A percentile compares a stretch with the other conserved stretches of the same genome.
Conservation (phyloP, 192 early-diverging fungal genomes). For the Rhizophagus clarus region DNA sequence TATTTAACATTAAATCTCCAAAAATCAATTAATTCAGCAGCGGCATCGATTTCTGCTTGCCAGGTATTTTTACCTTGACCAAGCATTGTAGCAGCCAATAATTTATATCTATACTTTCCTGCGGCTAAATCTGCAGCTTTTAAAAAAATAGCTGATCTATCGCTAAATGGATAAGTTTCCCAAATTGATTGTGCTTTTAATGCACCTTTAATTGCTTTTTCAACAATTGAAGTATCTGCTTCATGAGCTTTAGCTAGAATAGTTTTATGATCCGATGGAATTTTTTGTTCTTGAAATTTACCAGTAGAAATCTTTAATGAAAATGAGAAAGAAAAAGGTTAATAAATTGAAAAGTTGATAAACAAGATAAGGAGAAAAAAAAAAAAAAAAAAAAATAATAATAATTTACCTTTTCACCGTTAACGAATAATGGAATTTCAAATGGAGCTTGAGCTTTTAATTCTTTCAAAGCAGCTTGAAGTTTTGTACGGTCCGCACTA, state of each 20-base stretch:
- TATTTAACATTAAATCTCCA: slow-evolving; percentile 95
- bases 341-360: background rate
- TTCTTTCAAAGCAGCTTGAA: slow-evolving; percentile 78
- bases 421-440: slow-evolving; percentile 83
- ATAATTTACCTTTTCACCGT: slow-evolving; percentile 74
- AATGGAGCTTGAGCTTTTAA: slow-evolving; percentile 67
- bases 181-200: slow-evolving; percentile 82
- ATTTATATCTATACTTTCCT: slow-evolving; percentile 83
- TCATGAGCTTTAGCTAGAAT: slow-evolving; percentile 85
- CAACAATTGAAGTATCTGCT: slow-evolving; percentile 69
- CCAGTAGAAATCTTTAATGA: slow-evolving; percentile 53
- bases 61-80: slow-evolving; percentile 98
- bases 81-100: slow-evolving; percentile 95
- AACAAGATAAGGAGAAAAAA: no score
- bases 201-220: slow-evolving; percentile 86
- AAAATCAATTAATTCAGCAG: slow-evolving; percentile 92
- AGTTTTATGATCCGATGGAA: slow-evolving; percentile 82
- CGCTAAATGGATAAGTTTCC: slow-evolving; percentile 93
- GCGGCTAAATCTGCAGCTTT: slow-evolving; percentile 95
- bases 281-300: slow-evolving; percentile 69
- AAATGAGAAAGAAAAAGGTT: background rate
- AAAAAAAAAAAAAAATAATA: background rate
- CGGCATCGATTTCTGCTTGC: slow-evolving; percentile 99
- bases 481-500: slow-evolving; percentile 68
- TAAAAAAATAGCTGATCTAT: slow-evolving; percentile 94